Evolutionary conservation across 164 flowering plant species (phyloP), one percentile per base, ranked within the genome.

Genomic region (Tinospora cordifolia): DNA sequence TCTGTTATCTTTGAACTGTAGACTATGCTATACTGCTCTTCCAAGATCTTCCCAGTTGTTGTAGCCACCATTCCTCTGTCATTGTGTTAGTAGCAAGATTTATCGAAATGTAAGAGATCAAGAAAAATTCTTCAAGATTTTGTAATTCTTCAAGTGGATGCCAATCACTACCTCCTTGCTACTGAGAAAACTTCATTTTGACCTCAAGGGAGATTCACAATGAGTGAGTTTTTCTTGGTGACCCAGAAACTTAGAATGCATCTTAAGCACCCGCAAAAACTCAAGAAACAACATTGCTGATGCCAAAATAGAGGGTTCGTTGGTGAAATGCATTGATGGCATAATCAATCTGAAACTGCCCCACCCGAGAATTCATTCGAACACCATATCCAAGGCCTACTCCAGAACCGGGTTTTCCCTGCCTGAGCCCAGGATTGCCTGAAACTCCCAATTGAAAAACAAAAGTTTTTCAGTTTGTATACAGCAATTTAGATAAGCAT

Each of bases 351-450:
- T 85, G 92, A 54, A 91, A 72, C 66, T 87, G 92, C 26, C 96
- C 98, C 39, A 85, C 15, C 17, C 74, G 84, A 27, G 92, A 82
- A 74, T 85, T 86, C 30, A 85, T 78, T 14, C 97, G 86, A 65
- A 93, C 76, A n/a, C 96, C 90, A 71, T 82, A 93, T 25, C 98
- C 98, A 46, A 82, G 62, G 12, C 98, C 95, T 62, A 82, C 12
- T 46, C 98, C 98, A 34, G 78, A 80, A 47, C 98, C 98, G 34
- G 97, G 98, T 81, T 93, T 93, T 13, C 96, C 97, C 38, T 87
- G 92, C 75, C 98, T 87, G 63, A 88, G 77, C 24, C 91, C 88
- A 71, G 97, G 98, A 81, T 87, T 87, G 66, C 96, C 98, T 93
- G 90, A 51, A 78, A 73, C 54, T 64, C 59, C 15, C 67, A 49